phyloP scores from a whole-genome alignment of 139 green algal species.

The Ettlia oleoabundans region DNA sequence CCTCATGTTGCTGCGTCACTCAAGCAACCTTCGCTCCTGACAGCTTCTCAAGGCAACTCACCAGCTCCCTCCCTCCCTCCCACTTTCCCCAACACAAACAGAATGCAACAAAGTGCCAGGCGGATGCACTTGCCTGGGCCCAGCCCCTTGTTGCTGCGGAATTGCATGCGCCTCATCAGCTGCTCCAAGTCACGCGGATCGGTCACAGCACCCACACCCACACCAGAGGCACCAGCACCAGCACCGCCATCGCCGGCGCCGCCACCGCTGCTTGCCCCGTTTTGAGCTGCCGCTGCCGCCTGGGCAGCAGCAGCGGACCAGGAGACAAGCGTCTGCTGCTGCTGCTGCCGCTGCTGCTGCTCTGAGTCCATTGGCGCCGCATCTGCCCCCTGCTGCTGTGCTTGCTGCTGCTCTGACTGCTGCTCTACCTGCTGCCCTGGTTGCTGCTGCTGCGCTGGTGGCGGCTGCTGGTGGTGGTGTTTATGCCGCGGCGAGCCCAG shows the following conservation, averaged over 20 bases:
- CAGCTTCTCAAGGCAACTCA: no score
- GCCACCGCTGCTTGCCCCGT: background rate
- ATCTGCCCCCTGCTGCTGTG: background rate
- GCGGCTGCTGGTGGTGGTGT: background rate
- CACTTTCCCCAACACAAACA: no score
- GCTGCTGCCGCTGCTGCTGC: background rate
- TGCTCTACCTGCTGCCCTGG: background rate
- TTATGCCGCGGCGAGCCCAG: background rate
- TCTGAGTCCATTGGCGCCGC: no score
- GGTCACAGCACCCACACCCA: slow-evolving; percentile 3
- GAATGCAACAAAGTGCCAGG: background rate
- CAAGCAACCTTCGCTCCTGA: no score
- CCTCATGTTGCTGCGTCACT: no score
- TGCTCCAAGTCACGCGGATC: slow-evolving; percentile 34
- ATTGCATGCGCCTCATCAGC: slow-evolving; percentile 49
- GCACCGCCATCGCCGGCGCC: background rate
- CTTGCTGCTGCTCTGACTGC: background rate
- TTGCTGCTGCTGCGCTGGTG: background rate
- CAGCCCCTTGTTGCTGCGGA: slow-evolving; percentile 39
- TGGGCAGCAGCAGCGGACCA: background rate
- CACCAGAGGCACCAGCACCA: no score
- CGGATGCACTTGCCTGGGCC: slow-evolving; percentile 5
- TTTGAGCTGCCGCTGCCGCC: background rate
- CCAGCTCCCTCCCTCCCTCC: no score
- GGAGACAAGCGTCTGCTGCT: background rate